A percentile compares a stretch with the other conserved stretches of the same genome.
These are phyloP conservation scores for Citrullus mucosospermus DNA, from an alignment of 306 rosid species.

Conservation along the genomic window DNA sequence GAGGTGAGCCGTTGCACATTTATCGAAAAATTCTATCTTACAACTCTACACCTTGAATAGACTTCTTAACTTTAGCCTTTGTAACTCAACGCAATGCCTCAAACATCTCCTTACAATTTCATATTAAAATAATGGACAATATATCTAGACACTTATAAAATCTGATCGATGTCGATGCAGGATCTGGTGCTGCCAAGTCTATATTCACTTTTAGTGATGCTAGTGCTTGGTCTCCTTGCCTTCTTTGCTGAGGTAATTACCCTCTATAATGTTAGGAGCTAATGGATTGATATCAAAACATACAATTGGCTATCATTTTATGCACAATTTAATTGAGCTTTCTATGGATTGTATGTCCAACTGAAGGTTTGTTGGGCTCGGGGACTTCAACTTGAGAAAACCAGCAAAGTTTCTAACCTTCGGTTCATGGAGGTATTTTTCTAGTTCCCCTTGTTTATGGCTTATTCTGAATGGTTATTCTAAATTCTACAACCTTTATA, in stretches of 20 bases:
- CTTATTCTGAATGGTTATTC: background rate
- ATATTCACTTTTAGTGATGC: constrained; percentile 35
- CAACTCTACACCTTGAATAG: too few species aligned
- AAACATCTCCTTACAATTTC: background rate
- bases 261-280: background rate
- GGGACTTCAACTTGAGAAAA: constrained; percentile 79
- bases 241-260: constrained; percentile 63
- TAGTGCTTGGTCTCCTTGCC: constrained; percentile 46
- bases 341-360: constrained; percentile 1
- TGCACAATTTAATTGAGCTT: background rate
- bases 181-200: constrained; percentile 49
- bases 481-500: background rate
- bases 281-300: too few species aligned
- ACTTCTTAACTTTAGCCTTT: too few species aligned
- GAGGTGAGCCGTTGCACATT: constrained; percentile 29
- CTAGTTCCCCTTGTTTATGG: background rate
- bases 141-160: background rate
- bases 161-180: constrained; percentile 22
- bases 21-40: too few species aligned
- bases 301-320: background rate
- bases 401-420: constrained; percentile 50
- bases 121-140: background rate
- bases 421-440: constrained; percentile 42
- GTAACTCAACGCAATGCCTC: too few species aligned
- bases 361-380: constrained; percentile 62